Conservation (phyloP, 1,284 basidiomycete species). For the Sparassis latifolia region DNA sequence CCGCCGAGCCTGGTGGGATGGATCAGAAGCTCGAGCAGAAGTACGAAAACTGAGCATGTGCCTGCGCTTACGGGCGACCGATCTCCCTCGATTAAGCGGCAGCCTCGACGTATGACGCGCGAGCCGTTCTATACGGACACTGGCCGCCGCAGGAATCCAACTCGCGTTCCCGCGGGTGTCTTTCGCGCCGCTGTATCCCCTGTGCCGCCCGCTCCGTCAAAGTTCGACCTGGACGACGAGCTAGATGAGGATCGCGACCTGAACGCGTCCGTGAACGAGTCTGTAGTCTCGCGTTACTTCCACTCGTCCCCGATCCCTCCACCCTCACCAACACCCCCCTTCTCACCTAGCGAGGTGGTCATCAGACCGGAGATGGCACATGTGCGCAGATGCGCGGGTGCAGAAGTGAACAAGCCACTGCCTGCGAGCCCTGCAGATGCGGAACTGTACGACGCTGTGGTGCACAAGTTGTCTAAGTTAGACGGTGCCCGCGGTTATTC, state of each 20-base stretch:
- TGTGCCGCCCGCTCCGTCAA: constrained; percentile 5
- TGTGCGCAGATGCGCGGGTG: constrained; percentile 10
- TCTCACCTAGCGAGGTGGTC: too few relatives aligned
- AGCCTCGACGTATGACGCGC: constrained; percentile 15
- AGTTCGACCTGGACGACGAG: neutral
- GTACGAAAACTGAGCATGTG: constrained; percentile 4
- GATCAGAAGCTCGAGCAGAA: constrained; percentile 6
- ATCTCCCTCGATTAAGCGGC: constrained; percentile 2
- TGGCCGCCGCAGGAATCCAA: neutral
- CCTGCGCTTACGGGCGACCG: neutral
- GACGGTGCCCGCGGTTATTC: too few relatives aligned
- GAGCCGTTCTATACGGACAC: constrained; percentile 13
- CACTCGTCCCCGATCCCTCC: constrained; percentile 18
- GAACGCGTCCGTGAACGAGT: constrained; percentile 15
- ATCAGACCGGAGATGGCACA: constrained; percentile 9
- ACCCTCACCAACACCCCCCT: constrained; percentile 6
- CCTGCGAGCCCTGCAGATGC: constrained; percentile 5
- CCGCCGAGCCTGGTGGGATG: neutral
- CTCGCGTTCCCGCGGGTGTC: constrained; percentile 13
- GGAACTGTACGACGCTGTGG: constrained; percentile 14
- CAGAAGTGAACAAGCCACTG: constrained; percentile 6
- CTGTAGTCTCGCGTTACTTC: constrained; percentile 16
- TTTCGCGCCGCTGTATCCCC: constrained; percentile 14
- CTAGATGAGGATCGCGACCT: constrained; percentile 4
- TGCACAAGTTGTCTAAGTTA: constrained; percentile 7